phyloP scores from a whole-genome alignment of 2,329 filamentous ascomycete genomes.

The Fragosphaeria purpurea region DNA sequence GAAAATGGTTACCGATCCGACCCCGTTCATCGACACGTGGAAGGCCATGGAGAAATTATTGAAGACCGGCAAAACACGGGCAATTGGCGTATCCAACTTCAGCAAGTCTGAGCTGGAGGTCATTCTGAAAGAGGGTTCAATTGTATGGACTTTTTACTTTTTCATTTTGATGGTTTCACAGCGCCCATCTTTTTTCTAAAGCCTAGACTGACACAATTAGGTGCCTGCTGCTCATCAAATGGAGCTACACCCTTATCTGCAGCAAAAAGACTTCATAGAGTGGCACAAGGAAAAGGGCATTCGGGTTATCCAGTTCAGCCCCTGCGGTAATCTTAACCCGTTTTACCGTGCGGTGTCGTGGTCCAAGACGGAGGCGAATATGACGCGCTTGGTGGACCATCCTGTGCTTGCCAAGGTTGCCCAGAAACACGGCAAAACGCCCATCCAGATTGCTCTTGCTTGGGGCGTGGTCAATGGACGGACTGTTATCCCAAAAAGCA shows the following conservation, averaged over 20 bases:
- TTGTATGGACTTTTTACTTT: conserved; percentile 15
- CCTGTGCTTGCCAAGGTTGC: conserved; percentile 48
- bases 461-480: conserved; percentile 59
- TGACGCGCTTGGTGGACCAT: conserved; percentile 40
- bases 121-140: conserved; percentile 38
- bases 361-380: conserved; percentile 26
- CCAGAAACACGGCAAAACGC: conserved; percentile 44
- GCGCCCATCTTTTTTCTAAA: too few relatives aligned
- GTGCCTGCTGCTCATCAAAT: conserved; percentile 57
- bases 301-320: conserved; percentile 49
- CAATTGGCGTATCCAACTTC: conserved; percentile 45
- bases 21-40: conserved; percentile 30
- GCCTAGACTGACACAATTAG: too few relatives aligned
- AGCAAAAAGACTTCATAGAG: conserved; percentile 46
- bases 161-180: too few relatives aligned
- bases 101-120: conserved; percentile 30
- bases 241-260: conserved; percentile 59
- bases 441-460: conserved; percentile 52
- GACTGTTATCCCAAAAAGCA: conserved; percentile 60
- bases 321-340: conserved; percentile 50
- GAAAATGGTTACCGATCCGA: conserved; percentile 11
- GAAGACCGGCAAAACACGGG: conserved; percentile 27
- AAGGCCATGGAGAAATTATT: conserved; percentile 30
- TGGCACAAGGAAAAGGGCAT: conserved; percentile 50
- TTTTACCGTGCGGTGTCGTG: conserved; percentile 25